A percentile compares a stretch with the other conserved stretches of the same genome.
phyloP scores from a whole-genome alignment of 1,139 yeast species.

The Pichia sp. region DNA sequence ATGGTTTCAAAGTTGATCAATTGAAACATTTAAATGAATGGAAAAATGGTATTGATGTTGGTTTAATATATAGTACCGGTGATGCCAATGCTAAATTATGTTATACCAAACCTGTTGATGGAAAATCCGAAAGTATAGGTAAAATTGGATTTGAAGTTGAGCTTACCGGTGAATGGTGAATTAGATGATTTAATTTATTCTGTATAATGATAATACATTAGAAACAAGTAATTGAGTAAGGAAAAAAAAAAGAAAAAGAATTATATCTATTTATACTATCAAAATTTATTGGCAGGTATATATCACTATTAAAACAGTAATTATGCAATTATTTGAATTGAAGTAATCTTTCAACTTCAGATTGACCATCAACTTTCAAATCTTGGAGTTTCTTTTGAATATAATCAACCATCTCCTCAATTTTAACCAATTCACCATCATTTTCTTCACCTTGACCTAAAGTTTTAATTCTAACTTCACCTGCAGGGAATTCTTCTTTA shows the following conservation, averaged over 20 bases:
- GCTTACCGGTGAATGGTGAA: conserved; percentile 16
- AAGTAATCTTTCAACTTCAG: conserved; percentile 49
- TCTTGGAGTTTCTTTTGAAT: conserved; percentile 49
- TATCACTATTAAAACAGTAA: no score
- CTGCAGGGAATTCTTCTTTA: conserved; percentile 76
- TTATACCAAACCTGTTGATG: conserved; percentile 7
- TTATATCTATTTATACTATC: neutral
- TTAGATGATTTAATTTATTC: no score
- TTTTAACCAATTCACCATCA: conserved; percentile 72
- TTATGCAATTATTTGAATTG: conserved; percentile 45
- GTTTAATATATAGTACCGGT: conserved; percentile 12
- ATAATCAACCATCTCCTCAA: conserved; percentile 48
- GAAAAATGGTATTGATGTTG: conserved; percentile 15
- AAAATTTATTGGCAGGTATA: no score
- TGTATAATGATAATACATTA: no score
- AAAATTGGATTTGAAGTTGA: conserved; percentile 16
- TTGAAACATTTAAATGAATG: conserved; percentile 1
- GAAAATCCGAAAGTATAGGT: conserved; percentile 3
- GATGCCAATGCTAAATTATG: conserved; percentile 13
- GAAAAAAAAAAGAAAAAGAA: neutral
- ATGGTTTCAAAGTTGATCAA: conserved; percentile 2
- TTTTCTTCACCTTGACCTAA: conserved; percentile 85
- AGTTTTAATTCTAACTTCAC: conserved; percentile 75
- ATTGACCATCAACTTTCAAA: conserved; percentile 34
- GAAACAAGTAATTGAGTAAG: no score